Conservation (phyloP, 164 flowering plant genomes). For the Stephania cephalantha region DNA sequence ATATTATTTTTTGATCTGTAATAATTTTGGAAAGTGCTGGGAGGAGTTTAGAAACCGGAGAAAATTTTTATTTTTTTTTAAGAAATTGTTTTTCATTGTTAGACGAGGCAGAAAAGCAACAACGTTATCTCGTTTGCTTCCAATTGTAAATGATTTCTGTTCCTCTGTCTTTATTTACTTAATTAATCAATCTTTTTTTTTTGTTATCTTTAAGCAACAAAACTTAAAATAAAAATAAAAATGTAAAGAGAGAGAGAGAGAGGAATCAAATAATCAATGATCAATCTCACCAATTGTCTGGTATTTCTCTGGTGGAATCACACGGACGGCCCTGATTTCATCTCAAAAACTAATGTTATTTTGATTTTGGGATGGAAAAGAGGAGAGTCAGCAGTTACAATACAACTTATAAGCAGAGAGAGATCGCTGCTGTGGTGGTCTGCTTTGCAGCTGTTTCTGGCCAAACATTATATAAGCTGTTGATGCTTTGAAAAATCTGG, state of each 20-base stretch:
- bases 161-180: too few relatives aligned
- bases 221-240: too few relatives aligned
- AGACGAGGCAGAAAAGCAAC: not conserved
- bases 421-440: too few relatives aligned
- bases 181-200: too few relatives aligned
- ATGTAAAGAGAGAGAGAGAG: too few relatives aligned
- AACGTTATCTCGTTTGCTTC: conserved; percentile 1
- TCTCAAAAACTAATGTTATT: too few relatives aligned
- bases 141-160: not conserved
- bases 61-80: too few relatives aligned
- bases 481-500: not conserved
- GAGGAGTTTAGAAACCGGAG: not conserved
- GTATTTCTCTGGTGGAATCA: not conserved
- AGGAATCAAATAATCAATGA: not conserved
- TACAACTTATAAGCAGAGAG: not conserved
- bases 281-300: conserved; percentile 7
- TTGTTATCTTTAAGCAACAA: not conserved
- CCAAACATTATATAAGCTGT: not conserved
- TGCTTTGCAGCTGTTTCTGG: not conserved
- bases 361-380: too few relatives aligned
- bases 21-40: not conserved
- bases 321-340: not conserved
- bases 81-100: not conserved
- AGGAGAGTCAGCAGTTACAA: too few relatives aligned
- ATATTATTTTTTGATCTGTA: too few relatives aligned